These are phyloP conservation scores for Monilinia laxa DNA, from an alignment of 2,329 filamentous ascomycete species.

Conservation along the genomic window DNA sequence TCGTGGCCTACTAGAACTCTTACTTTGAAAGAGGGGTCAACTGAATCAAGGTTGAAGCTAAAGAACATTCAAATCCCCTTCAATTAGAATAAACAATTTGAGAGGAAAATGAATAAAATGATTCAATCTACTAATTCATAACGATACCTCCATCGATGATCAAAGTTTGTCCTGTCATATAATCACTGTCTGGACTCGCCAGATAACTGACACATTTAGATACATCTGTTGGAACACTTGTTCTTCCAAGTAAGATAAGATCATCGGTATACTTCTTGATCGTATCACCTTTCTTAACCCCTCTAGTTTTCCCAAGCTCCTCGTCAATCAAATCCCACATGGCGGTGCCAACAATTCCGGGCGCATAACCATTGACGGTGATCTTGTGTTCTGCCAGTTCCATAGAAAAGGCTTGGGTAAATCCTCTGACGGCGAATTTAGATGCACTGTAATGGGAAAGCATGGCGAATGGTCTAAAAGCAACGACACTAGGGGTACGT, in stretches of 20 bases:
- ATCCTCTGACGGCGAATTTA: slow-evolving; percentile 66
- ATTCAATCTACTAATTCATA: slow-evolving; percentile 25
- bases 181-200: slow-evolving; percentile 58
- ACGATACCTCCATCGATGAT: slow-evolving; percentile 48
- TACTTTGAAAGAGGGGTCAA: neutral
- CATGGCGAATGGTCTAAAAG: slow-evolving; percentile 58
- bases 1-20: neutral
- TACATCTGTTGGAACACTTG: slow-evolving; percentile 62
- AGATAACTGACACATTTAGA: slow-evolving; percentile 62
- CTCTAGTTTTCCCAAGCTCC: slow-evolving; percentile 53
- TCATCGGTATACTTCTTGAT: slow-evolving; percentile 55
- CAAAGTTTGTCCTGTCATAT: slow-evolving; percentile 65
- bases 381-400: slow-evolving; percentile 65
- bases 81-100: neutral
- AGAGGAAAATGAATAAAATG: neutral
- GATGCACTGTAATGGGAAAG: slow-evolving; percentile 63
- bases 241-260: slow-evolving; percentile 56
- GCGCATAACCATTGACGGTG: slow-evolving; percentile 66
- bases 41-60: neutral
- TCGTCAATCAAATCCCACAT: slow-evolving; percentile 72
- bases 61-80: too few species aligned
- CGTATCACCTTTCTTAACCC: slow-evolving; percentile 51
- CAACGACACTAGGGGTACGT: slow-evolving; percentile 47
- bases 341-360: slow-evolving; percentile 61
- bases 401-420: slow-evolving; percentile 66